Evolutionary conservation across 169 alveolate genomes (phyloP), one percentile per base, ranked within the genome.

Genomic region (Eimeria falciformis): DNA sequence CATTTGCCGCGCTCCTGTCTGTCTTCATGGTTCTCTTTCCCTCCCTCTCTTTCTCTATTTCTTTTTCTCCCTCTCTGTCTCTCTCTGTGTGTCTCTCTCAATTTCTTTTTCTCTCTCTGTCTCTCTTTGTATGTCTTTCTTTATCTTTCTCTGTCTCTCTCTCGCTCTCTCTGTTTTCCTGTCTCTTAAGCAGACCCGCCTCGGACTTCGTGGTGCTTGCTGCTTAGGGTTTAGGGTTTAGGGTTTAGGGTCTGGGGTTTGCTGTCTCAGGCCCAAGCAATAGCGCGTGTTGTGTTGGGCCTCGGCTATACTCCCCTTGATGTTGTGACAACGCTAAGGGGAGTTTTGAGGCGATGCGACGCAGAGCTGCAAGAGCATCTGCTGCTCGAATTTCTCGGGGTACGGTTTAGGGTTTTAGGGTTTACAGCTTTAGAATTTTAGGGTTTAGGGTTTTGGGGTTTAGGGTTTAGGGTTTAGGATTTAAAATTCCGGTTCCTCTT

Each of bases 321-420:
- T 46, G 88, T 89, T 14, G 88, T 79, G 23, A 53, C 69, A 23
- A 91, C 94, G 23, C 12, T 90, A 21, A 66, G 94, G 40, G 43
- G 87, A 9, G 94, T 91, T 27, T 55, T 91, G 29, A 37, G 91
- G 33, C 81, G 94, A 47, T 78, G 47, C 23, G 94, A 91, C 5
- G 84, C 37, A 21, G 91, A 73, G n/a, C 53, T 75, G 43, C 75
- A 85, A n/a, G 94, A 91, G 75, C 94, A 91, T 53, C 84, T 91
- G 12, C 87, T 91, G 23, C 79, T 91, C 40, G 94, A 91, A 56
- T 91, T 43, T 18, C 43, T 91, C 50, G 79, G 79, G 55, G 93
- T 88, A 46, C 29, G 78, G 21, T 9, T 0, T 11, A 14, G 75
- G 40, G 53, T 53, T 29, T 47, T n/a, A 50, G 23, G 43, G 91